Evolutionary conservation across 176 grass and related monocot species (phyloP), one percentile per base, ranked within the genome.

Genomic region (Alloteropsis semialata): DNA sequence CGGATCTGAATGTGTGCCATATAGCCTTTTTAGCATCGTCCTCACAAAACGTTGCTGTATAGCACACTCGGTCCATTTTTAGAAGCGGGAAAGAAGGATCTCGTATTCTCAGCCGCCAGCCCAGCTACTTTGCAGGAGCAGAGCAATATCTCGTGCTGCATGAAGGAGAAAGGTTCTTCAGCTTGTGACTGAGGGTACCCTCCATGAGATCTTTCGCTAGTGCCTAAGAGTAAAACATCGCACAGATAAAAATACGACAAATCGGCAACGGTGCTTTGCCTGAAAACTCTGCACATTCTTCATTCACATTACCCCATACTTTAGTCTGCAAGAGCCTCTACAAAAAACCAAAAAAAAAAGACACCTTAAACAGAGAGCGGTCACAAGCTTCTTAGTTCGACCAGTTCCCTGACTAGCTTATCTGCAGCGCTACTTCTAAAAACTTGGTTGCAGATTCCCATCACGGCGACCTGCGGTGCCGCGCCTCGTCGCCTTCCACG

Each of bases 391-490:
- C 24, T 54, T 3, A 17, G 39, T 42, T 81, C 30, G 22, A 38
- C 12, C 51, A 30, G 39, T 19, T 34, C 24, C 71, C 54, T 56
- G 30, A 24, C 82, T 82, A 63, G 63, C 10, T 54, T 63, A 77
- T 85, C 63, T 82, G 24, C 67, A 46, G 67, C 25, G 43, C 84
- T 83, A 77, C 10, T 28, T 44, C 88, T 83, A 83, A 74, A 87
- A 87, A 15, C 51, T 73, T 53, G 10, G 3, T 24, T 48, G 69
- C 69, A 49, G 69, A 70, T 27, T 27, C 3, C 3, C 56, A 44
- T 83, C 74, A 87, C 5, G 79, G 74, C 5, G 42, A 87, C 41
- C 50, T 83, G 8, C 25, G 18, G 8, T 68, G 84, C 21, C 5
- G 41, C 30, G 27, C 41, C 74, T 90, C 58, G 1, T 83, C 54